Evolutionary conservation across 306 rosid species (phyloP), one percentile per base, ranked within the genome.

Genomic region (Gastrolobium villosum): DNA sequence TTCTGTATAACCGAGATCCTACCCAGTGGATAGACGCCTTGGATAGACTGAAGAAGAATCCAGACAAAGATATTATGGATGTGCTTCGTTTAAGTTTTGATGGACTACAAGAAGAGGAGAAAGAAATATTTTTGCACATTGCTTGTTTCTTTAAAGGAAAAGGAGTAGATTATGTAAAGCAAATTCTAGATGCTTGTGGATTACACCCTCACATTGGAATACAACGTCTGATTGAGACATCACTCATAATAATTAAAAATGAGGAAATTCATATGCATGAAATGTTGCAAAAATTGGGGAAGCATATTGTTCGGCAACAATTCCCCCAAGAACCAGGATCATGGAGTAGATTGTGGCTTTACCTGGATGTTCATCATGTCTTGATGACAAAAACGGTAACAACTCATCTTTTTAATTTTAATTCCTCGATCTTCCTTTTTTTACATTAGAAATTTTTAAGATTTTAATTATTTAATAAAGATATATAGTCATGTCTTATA

Each of bases 231-330:
- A 32, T 10, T 6, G 64, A 71, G 6, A 82, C 69, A 59, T 82
- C 86, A n/a, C 36, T 82, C 11, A 64, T 77, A 14, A 37, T 49
- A 3, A 64, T 76, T 53, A 26, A 20, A 63, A 30, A 76, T 34
- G 49, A 67, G 7, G 69, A 78, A 78, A 59, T 78, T 78, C 71
- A 7, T 6, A 70, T 76, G 82, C 85, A 82, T 36, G 54, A 65
- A 2, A 34, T 70, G 70, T 8, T 68, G 55, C 82, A 45, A 57
- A 70, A 78, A 4, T 68, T 78, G 11, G 82, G 82, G 30, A 49
- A 43, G 72, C 55, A 71, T 45, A 77, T 82, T 28, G 35, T 82
- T 6, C 57, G 43, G 2, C 35, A 55, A 13, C 37, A 28, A 34
- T 71, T 14, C 46, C 75, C 57, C 0, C 0, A 8, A 4, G 55